A percentile compares a stretch with the other conserved stretches of the same genome.
phyloP scores from a whole-genome alignment of 495 filamentous ascomycete species.

The Penicillium roqueforti region DNA sequence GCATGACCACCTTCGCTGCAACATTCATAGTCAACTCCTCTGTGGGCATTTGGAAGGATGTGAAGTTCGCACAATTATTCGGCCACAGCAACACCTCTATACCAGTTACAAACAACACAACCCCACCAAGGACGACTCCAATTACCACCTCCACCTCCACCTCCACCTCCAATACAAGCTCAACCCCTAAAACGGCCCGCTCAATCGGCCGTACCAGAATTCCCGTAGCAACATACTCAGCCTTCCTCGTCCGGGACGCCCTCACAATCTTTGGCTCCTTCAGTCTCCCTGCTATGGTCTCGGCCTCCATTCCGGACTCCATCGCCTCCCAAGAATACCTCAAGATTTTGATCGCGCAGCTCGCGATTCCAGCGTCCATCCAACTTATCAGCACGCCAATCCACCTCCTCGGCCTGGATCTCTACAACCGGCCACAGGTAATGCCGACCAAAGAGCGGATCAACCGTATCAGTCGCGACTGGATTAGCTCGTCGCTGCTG shows the following conservation, averaged over 20 bases:
- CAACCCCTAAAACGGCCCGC: slow-evolving; percentile 26
- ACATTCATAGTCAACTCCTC: slow-evolving; percentile 41
- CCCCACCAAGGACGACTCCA: slow-evolving; percentile 40
- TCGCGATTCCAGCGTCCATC: slow-evolving; percentile 69
- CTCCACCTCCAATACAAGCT: slow-evolving; percentile 35
- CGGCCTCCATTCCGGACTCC: slow-evolving; percentile 34
- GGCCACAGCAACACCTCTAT: slow-evolving; percentile 25
- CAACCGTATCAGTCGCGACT: slow-evolving; percentile 63
- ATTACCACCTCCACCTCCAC: slow-evolving; percentile 21
- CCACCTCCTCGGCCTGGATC: slow-evolving; percentile 77
- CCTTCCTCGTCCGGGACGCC: slow-evolving; percentile 76
- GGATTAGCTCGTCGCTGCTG: slow-evolving; percentile 64
- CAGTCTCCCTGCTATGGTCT: slow-evolving; percentile 59
- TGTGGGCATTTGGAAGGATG: slow-evolving; percentile 45
- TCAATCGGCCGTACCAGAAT: slow-evolving; percentile 50
- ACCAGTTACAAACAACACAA: slow-evolving; percentile 31
- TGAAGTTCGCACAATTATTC: slow-evolving; percentile 43
- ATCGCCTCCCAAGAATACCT: slow-evolving; percentile 33
- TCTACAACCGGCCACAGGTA: slow-evolving; percentile 64
- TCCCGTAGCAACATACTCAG: slow-evolving; percentile 41
- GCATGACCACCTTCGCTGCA: slow-evolving; percentile 32
- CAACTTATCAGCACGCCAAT: slow-evolving; percentile 78
- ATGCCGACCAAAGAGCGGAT: slow-evolving; percentile 52
- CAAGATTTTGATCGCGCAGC: slow-evolving; percentile 59
- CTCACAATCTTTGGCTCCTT: slow-evolving; percentile 87